A percentile compares a stretch with the other conserved stretches of the same genome.
Evolutionary conservation across 768 basidiomycete species (phyloP).

Genomic region (Gautieria morchelliformis): DNA sequence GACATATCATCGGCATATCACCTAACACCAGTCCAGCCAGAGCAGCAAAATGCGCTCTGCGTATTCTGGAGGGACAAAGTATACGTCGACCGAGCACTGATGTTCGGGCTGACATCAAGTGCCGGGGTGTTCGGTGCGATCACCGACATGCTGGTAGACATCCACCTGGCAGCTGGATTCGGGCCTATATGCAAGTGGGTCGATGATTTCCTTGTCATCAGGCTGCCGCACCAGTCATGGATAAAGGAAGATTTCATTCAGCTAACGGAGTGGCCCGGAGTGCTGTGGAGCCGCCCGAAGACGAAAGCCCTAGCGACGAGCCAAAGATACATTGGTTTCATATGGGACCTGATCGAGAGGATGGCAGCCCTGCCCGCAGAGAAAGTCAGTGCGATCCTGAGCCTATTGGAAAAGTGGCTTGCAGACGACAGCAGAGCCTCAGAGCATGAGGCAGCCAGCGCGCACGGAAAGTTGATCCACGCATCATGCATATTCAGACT

Average conservation of each 20-base stretch:
- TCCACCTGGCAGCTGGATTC: constrained; percentile 22
- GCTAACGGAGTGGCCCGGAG: constrained; percentile 26
- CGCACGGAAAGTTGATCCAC: constrained; percentile 29
- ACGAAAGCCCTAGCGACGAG: constrained; percentile 11
- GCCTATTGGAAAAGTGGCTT: constrained; percentile 12
- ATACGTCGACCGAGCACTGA: constrained; percentile 28
- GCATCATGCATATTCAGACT: too few species aligned
- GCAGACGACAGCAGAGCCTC: neutral
- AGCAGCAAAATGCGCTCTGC: too few species aligned
- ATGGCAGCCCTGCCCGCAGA: constrained; percentile 17
- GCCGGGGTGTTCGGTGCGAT: too few species aligned
- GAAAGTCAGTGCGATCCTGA: constrained; percentile 15
- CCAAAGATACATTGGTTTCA: neutral
- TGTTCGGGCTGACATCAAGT: too few species aligned
- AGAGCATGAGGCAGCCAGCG: constrained; percentile 15
- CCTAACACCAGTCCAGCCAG: too few species aligned
- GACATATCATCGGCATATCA: constrained; percentile 30
- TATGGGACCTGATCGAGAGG: neutral
- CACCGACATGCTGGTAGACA: constrained; percentile 22
- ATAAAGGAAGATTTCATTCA: constrained; percentile 21
- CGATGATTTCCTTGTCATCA: constrained; percentile 27
- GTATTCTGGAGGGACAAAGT: constrained; percentile 25
- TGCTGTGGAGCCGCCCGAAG: constrained; percentile 18
- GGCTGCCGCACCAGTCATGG: constrained; percentile 8
- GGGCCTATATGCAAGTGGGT: constrained; percentile 33